Conservation (phyloP, 2,329 filamentous ascomycete species). For the Blastomyces gilchristii region DNA sequence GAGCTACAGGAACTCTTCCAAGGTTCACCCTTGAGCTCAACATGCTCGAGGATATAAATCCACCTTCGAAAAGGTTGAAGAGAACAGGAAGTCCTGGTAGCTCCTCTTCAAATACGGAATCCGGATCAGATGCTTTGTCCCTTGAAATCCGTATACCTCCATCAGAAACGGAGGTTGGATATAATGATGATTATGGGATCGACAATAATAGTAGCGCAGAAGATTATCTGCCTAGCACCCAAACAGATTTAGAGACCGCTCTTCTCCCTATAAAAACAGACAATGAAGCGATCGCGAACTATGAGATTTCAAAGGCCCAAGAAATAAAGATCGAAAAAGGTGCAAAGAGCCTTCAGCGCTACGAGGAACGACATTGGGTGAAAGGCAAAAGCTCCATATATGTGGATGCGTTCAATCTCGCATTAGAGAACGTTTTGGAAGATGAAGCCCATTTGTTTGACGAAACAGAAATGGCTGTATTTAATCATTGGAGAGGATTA, state of each 20-base stretch:
- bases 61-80: conserved; percentile 22
- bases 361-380: conserved; percentile 50
- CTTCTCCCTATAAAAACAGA: conserved; percentile 58
- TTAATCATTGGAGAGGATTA: conserved; percentile 61
- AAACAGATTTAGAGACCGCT: conserved; percentile 61
- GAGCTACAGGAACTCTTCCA: neutral
- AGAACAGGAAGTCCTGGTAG: conserved; percentile 17
- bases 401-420: conserved; percentile 92
- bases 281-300: conserved; percentile 65
- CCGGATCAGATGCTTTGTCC: conserved; percentile 28
- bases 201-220: conserved; percentile 31
- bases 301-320: conserved; percentile 58
- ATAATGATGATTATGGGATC: neutral
- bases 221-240: conserved; percentile 25
- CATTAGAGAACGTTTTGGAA: conserved; percentile 76
- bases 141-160: neutral
- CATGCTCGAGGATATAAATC: conserved; percentile 3
- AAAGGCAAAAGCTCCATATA: conserved; percentile 82
- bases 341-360: conserved; percentile 30
- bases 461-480: conserved; percentile 64
- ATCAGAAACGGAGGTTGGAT: neutral
- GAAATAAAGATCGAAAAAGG: conserved; percentile 34
- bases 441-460: conserved; percentile 86
- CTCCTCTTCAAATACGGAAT: neutral
- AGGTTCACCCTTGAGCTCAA: neutral